Percentiles rank a stretch among this genome's conserved stretches.
These are phyloP conservation scores for Scedosporium apiospermum DNA, from an alignment of 2,329 filamentous ascomycete species.

Conservation along the genomic window DNA sequence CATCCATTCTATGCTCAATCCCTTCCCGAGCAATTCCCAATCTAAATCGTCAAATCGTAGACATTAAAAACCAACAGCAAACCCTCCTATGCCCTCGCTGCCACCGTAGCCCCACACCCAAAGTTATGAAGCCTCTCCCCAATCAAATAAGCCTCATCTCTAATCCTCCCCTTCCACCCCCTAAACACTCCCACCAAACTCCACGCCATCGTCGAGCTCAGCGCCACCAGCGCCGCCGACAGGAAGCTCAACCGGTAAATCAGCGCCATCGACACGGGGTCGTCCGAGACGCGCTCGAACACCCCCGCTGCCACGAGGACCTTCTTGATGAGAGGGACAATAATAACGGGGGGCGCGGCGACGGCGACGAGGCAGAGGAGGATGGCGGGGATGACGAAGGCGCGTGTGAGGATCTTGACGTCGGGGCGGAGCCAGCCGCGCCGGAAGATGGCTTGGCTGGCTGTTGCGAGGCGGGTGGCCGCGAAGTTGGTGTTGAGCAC, in stretches of 20 bases:
- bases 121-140: conserved; percentile 95
- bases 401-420: conserved; percentile 67
- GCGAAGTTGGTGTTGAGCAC: conserved; percentile 59
- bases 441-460: conserved; percentile 63
- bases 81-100: neutral
- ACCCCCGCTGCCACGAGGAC: conserved; percentile 3
- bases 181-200: conserved; percentile 53
- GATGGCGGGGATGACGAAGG: conserved; percentile 70
- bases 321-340: conserved; percentile 7
- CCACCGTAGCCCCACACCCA: conserved; percentile 32
- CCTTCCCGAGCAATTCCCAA: no score
- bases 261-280: conserved; percentile 20
- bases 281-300: neutral
- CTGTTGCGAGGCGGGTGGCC: conserved; percentile 61
- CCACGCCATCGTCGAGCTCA: conserved; percentile 33
- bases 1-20: no score
- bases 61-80: neutral
- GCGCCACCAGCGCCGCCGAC: conserved; percentile 36
- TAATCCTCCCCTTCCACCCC: conserved; percentile 70
- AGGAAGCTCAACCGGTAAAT: conserved; percentile 63
- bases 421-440: conserved; percentile 74
- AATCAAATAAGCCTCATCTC: conserved; percentile 93
- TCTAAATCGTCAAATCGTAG: neutral
- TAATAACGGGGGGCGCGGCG: conserved; percentile 44
- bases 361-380: conserved; percentile 55